Evolutionary conservation across 495 filamentous ascomycete species (phyloP).

Genomic region (Astrothelium subdiscretum): DNA sequence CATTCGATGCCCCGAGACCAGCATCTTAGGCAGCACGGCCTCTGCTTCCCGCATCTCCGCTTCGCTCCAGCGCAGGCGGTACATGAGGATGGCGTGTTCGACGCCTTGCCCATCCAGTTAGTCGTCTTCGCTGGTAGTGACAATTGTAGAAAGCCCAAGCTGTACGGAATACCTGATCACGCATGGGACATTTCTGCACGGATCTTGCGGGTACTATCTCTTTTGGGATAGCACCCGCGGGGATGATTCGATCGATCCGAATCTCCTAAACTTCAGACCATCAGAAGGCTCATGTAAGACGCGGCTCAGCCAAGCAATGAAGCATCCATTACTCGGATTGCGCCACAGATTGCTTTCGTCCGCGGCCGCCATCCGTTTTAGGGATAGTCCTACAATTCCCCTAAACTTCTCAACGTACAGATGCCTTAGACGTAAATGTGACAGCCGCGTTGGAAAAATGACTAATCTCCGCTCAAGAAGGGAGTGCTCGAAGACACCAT

Average conservation of each 20-base stretch:
- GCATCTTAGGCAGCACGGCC: slow-evolving; percentile 12
- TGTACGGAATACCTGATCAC: not conserved
- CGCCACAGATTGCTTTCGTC: not conserved
- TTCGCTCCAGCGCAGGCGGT: slow-evolving; percentile 10
- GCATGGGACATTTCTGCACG: not conserved
- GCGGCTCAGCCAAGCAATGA: not conserved
- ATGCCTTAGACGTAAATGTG: not conserved
- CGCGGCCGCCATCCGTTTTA: not conserved
- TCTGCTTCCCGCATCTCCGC: slow-evolving; percentile 12
- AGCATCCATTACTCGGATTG: not conserved
- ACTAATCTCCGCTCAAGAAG: not conserved
- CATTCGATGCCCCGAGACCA: slow-evolving; percentile 11
- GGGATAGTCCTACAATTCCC: not conserved
- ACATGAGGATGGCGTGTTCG: not conserved
- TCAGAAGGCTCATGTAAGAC: not conserved
- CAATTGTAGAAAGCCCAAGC: not conserved
- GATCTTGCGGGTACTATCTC: slow-evolving; percentile 1
- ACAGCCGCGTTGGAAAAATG: not conserved
- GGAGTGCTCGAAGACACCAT: not conserved
- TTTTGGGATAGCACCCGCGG: not conserved
- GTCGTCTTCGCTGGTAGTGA: not conserved
- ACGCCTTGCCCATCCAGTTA: not conserved
- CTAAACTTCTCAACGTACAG: not conserved
- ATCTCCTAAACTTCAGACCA: not conserved
- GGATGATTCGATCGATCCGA: not conserved